phyloP scores from a whole-genome alignment of 2,329 filamentous ascomycete species.

The Sporothrix schenckii region DNA sequence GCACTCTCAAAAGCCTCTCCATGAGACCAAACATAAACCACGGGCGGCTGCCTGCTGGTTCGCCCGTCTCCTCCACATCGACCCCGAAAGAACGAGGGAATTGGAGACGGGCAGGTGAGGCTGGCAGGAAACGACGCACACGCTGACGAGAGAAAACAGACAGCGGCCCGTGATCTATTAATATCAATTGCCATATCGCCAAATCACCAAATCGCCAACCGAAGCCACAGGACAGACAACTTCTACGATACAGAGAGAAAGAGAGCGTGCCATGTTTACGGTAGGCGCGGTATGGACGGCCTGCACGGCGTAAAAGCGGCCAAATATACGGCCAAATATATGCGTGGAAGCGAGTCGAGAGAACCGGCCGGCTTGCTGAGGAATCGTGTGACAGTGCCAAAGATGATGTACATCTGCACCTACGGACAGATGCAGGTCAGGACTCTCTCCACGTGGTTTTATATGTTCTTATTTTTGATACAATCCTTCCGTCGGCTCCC shows the following conservation, averaged over 20 bases:
- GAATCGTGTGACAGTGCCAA: not conserved
- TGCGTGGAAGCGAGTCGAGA: not conserved
- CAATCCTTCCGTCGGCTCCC: not conserved
- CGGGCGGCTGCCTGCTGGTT: not conserved
- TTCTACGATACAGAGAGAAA: not conserved
- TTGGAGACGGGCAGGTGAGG: not conserved
- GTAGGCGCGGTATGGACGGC: slow-evolving; percentile 1
- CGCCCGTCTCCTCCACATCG: not conserved
- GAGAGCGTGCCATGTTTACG: not conserved
- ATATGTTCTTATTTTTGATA: too few species aligned
- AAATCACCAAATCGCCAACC: not conserved
- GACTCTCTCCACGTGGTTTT: slow-evolving; percentile 14
- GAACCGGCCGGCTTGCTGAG: not conserved
- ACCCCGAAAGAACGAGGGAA: not conserved
- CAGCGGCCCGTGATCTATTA: slow-evolving; percentile 17
- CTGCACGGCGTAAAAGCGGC: slow-evolving; percentile 2
- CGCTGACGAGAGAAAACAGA: not conserved
- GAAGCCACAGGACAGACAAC: not conserved
- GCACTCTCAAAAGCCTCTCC: not conserved
- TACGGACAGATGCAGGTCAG: not conserved
- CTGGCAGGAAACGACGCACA: not conserved
- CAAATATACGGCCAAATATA: slow-evolving; percentile 19
- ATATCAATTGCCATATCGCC: not conserved
- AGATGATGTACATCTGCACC: not conserved
- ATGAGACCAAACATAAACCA: not conserved